Base-by-base conservation (phyloP, 1,284 basidiomycete genomes). In the Ceraceosorus guamensis region DNA sequence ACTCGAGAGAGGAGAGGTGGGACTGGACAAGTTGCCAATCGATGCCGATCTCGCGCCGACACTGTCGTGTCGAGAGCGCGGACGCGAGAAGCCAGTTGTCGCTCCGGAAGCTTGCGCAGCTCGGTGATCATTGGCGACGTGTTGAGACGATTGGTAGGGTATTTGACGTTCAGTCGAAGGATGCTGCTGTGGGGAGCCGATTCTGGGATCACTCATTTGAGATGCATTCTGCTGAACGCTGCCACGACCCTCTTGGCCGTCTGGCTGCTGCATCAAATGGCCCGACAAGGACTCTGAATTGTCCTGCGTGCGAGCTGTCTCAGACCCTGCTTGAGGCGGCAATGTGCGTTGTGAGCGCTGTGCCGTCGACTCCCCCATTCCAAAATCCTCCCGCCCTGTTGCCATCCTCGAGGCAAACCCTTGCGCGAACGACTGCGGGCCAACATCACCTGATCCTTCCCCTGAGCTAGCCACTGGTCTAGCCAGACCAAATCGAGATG, bases 361-460 rank as follows among this genome's bases (percentile, higher is more conserved):
- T 39, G 46, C 44, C 54, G 48, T 59, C 50, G 46, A 53, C 37
- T 67, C 62, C 14, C 48, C 50, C 45, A 52, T 61, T 48, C 41
- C 46, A 43, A 52, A 55, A 39, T 68, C 66, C 34, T 68, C 66
- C 48, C 34, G 30, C 34, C 31, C n/a, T n/a, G n/a, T n/a, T n/a
- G n/a, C n/a, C n/a, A n/a, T n/a, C n/a, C n/a, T n/a, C n/a, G n/a
- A n/a, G n/a, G n/a, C n/a, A n/a, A n/a, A n/a, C n/a, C n/a, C n/a
- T n/a, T n/a, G n/a, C n/a, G n/a, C n/a, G n/a, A n/a, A 46, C 18
- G 18, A 48, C n/a, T 48, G n/a, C n/a, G n/a, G n/a, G n/a, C n/a
- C n/a, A n/a, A n/a, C n/a, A n/a, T n/a, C n/a, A n/a, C n/a, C n/a
- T 48, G 8, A 13, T 8, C 46, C 16, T 48, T 24, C 46, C 10